Base-by-base conservation (phyloP, 371 early-diverging fungal genomes). In the Mucor ambiguus region DNA sequence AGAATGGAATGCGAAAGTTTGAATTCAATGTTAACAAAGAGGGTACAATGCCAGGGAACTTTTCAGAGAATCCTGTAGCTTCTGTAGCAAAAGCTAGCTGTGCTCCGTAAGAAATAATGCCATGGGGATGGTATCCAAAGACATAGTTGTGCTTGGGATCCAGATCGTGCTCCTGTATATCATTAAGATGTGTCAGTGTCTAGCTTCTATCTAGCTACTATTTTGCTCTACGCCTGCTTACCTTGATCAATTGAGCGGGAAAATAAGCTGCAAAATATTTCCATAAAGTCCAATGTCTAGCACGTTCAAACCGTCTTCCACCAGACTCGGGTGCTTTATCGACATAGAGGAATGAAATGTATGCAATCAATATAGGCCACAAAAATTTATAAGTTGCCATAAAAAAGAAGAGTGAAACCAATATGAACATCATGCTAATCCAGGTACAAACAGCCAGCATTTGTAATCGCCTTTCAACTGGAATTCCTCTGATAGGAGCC, bases 61-160 rank as follows among this genome's bases (percentile, higher is more conserved):
- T 63, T 44, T 87, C 76, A 9, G 89, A 88, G 54, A 93, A 82
- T 2, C 86, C 78, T 33, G 86, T 87, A 1, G 87, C 87, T 68
- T 91, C 89, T 16, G 91, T 94, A 8, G 83, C 93, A 85, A 95
- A 94, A 56, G 91, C 90, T 41, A 89, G 82, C 66, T 89, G 89
- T 0, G 94, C 93, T 4, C 95, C 95, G 68, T 93, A 82, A 9
- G 89, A 86, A 63, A 96, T 89, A 60, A 97, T 91, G 14, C 95
- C 94, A 60, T 93, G 94, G 24, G 94, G 94, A 61, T 92, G 91
- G 63, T 91, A 91, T 14, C 91, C 91, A 72, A 92, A 88, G 18
- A 93, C 79, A 58, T 93, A 93, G 69, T 89, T 93, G 58, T 86
- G 84, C 11, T 74, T 70, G 3, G 93, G 90, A 68, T 92, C 93